Evolutionary conservation across 1,284 basidiomycete species (phyloP).

Genomic region (Apiotrichum domesticum): DNA sequence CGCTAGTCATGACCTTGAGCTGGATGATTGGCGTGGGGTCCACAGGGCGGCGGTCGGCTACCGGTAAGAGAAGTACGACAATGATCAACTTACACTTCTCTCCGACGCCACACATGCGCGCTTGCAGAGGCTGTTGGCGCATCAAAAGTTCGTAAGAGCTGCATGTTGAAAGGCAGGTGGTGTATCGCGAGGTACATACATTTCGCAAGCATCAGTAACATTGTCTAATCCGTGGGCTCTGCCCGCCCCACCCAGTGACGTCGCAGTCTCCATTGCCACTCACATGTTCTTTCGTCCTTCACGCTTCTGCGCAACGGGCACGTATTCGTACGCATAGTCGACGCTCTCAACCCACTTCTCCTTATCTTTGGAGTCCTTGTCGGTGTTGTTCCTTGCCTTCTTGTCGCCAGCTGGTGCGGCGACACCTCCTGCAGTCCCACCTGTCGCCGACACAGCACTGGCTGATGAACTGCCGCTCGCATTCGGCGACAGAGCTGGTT

Average conservation of each 20-base stretch:
- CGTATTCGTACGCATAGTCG: constrained; percentile 44
- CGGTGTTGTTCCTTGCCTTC: not conserved
- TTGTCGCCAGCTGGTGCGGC: not conserved
- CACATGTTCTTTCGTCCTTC: constrained; percentile 25
- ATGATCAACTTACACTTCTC: constrained; percentile 58
- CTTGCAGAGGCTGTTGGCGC: constrained; percentile 76
- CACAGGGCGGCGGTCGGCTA: constrained; percentile 86
- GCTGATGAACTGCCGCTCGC: not conserved
- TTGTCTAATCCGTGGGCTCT: not conserved
- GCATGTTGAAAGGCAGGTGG: not conserved
- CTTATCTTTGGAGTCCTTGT: not conserved
- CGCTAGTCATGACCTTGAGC: constrained; percentile 72
- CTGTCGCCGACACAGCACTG: not conserved
- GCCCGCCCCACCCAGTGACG: no score
- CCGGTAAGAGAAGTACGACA: no score
- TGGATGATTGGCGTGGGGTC: constrained; percentile 97
- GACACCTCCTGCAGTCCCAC: not conserved
- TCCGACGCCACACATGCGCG: constrained; percentile 86
- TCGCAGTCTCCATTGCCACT: constrained; percentile 11
- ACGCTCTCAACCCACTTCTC: constrained; percentile 27
- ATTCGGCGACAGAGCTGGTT: not conserved
- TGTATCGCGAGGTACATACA: no score
- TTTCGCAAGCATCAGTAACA: not conserved
- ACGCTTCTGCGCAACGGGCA: constrained; percentile 31
- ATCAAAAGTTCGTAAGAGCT: constrained; percentile 74